Conservation (phyloP, 1,139 yeast species). For the Sugiyamaella castrensis region DNA sequence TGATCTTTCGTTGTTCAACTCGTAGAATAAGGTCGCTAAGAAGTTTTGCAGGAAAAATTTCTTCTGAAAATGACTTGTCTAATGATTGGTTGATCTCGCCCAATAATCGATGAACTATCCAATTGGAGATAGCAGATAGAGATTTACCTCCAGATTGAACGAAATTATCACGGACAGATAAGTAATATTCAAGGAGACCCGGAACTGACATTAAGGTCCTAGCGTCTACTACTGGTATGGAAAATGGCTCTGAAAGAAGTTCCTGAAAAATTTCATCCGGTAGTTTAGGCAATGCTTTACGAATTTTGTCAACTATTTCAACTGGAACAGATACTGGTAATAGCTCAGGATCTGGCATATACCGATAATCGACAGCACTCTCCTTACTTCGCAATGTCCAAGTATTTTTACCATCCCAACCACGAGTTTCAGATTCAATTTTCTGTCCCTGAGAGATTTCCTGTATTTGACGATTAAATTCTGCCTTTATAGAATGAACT, state of each 20-base stretch:
- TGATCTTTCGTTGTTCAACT: conserved; percentile 40
- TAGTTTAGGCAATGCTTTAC: conserved; percentile 49
- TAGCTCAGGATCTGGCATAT: conserved; percentile 91
- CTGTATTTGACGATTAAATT: conserved; percentile 64
- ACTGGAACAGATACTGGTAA: conserved; percentile 53
- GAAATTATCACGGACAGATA: conserved; percentile 41
- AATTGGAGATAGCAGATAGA: conserved; percentile 54
- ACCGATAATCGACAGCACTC: conserved; percentile 79
- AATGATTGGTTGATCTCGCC: conserved; percentile 60
- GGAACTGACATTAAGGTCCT: conserved; percentile 53
- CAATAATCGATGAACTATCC: conserved; percentile 79
- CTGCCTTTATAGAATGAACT: conserved; percentile 69
- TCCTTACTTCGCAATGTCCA: conserved; percentile 71
- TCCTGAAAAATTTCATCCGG: conserved; percentile 60
- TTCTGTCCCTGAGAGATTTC: conserved; percentile 38
- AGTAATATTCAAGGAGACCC: conserved; percentile 51
- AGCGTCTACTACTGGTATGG: conserved; percentile 70
- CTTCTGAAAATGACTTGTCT: conserved; percentile 41
- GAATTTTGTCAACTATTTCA: conserved; percentile 43
- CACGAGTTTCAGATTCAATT: conserved; percentile 72
- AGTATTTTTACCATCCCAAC: conserved; percentile 81
- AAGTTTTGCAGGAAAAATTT: conserved; percentile 39
- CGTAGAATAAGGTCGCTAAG: conserved; percentile 46
- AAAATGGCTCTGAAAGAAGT: conserved; percentile 51
- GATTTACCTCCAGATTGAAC: conserved; percentile 24